phyloP scores from a whole-genome alignment of 805 yeast species.

The Barnettozyma populi region DNA sequence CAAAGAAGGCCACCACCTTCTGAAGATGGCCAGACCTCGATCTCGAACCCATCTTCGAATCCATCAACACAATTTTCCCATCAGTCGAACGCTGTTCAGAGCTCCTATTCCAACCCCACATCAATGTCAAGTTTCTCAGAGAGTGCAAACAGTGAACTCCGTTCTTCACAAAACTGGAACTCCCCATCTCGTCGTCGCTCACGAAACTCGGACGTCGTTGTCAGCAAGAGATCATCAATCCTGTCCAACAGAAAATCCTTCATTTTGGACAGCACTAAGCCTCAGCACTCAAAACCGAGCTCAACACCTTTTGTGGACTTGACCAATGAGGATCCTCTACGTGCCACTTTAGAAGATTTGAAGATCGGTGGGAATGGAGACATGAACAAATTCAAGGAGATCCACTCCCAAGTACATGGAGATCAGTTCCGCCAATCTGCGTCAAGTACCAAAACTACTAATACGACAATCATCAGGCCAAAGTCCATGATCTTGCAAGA shows the following conservation, averaged over 20 bases:
- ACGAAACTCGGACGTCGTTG: slow-evolving; percentile 18
- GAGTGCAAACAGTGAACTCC: slow-evolving; percentile 19
- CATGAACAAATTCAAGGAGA: slow-evolving; percentile 32
- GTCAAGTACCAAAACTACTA: slow-evolving; percentile 18
- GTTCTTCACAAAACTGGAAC: slow-evolving; percentile 26
- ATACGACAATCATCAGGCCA: slow-evolving; percentile 22
- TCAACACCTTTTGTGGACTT: slow-evolving; percentile 10
- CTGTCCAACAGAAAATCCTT: slow-evolving; percentile 22
- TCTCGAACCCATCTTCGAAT: slow-evolving; percentile 23
- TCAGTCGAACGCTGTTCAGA: slow-evolving; percentile 17
- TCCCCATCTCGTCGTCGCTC: slow-evolving; percentile 26
- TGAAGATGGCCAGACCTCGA: slow-evolving; percentile 26
- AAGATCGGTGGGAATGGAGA: slow-evolving; percentile 39
- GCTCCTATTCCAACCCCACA: slow-evolving; percentile 26
- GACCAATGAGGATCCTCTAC: slow-evolving; percentile 40
- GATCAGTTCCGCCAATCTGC: slow-evolving; percentile 13
- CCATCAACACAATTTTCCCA: slow-evolving; percentile 16
- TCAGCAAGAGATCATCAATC: slow-evolving; percentile 14
- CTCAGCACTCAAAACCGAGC: background rate
- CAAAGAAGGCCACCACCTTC: slow-evolving; percentile 28
- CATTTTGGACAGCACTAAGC: slow-evolving; percentile 13
- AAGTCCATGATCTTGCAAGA: slow-evolving; percentile 22
- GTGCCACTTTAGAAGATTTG: slow-evolving; percentile 46
- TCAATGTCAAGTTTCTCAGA: slow-evolving; percentile 25
- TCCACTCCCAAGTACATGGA: slow-evolving; percentile 9